These are phyloP conservation scores for Clohesyomyces aquaticus DNA, from an alignment of 495 filamentous ascomycete genomes.

Conservation along the genomic window DNA sequence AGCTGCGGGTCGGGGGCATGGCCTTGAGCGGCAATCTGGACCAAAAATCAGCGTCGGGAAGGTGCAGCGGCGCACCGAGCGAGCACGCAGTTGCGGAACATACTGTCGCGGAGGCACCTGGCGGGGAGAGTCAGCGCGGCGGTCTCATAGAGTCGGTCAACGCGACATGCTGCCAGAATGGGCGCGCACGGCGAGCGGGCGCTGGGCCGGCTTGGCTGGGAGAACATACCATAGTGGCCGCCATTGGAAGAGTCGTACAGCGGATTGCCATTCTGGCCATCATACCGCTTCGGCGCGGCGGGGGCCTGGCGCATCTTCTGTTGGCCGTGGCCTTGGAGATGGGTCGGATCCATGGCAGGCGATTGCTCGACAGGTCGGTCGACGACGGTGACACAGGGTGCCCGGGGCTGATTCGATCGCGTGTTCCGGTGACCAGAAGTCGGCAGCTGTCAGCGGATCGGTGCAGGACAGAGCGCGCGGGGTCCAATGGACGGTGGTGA, in stretches of 20 bases:
- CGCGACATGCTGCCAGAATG: background rate
- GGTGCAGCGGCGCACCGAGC: constrained; percentile 8
- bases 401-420: constrained; percentile 7
- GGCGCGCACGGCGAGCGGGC: too few species aligned
- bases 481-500: constrained; percentile 26
- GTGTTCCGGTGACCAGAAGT: background rate
- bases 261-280: constrained; percentile 53
- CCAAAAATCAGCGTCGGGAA: constrained; percentile 32
- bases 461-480: constrained; percentile 11
- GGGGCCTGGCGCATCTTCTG: constrained; percentile 56
- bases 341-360: constrained; percentile 61
- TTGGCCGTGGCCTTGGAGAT: constrained; percentile 55
- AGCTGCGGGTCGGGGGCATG: constrained; percentile 82
- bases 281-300: constrained; percentile 42
- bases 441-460: constrained; percentile 14
- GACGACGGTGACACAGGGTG: constrained; percentile 22
- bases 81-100: constrained; percentile 45
- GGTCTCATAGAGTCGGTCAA: constrained; percentile 4
- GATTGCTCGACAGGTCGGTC: too few species aligned
- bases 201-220: too few species aligned
- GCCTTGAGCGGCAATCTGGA: constrained; percentile 65
- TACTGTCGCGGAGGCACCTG: constrained; percentile 83
- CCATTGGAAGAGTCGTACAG: constrained; percentile 80
- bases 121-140: constrained; percentile 27
- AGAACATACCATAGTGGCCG: constrained; percentile 81